Evolutionary conservation across 352 stramenopile genomes (phyloP), one percentile per base, ranked within the genome.

Genomic region (Globisporangium heterothallicum): DNA sequence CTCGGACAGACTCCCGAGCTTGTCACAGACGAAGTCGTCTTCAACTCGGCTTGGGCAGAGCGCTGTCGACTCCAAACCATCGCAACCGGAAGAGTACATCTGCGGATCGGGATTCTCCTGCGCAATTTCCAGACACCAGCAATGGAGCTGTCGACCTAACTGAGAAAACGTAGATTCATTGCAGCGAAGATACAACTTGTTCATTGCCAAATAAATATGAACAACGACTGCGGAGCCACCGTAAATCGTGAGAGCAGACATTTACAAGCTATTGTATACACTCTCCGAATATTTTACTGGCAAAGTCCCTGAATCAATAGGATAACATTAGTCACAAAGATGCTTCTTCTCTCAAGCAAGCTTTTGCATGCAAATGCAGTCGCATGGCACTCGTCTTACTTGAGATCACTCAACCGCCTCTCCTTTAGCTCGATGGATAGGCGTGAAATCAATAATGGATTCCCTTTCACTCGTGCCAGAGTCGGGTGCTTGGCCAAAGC

Each of bases 61-160:
- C 61, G 77, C 16, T 87, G 75, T 55, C 76, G 76, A 19, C 57
- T 91, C 24, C 64, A 70, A 22, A 91, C 75, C 5, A 56, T 84
- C n/a, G 79, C 75, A 4, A 87, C 71, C 0, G 77, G 77, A 10
- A 63, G 53, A 29, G 64, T 91, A 16, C 53, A 72, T 18, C 42
- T 91, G 2, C 59, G 74, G 18, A 26, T 91, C 16, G 62, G 66
- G 1, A 57, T 88, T 26, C 35, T 91, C 16, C 50, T 81, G 49
- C 56, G 78, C 13, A 72, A 91, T 34, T 78, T 90, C 30, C 49
- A 79, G 14, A 44, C 32, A 10, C 42, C 41, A 10, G 46, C 13
- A 6, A 22, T 62, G 41, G 30, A 51, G 27, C 72, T 68, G 66
- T 63, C 66, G 48, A 22, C 3, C 41, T 21, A 26, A 24, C 14